Conservation (phyloP, 106 monocot genomes). For the Gastrodia elata region DNA sequence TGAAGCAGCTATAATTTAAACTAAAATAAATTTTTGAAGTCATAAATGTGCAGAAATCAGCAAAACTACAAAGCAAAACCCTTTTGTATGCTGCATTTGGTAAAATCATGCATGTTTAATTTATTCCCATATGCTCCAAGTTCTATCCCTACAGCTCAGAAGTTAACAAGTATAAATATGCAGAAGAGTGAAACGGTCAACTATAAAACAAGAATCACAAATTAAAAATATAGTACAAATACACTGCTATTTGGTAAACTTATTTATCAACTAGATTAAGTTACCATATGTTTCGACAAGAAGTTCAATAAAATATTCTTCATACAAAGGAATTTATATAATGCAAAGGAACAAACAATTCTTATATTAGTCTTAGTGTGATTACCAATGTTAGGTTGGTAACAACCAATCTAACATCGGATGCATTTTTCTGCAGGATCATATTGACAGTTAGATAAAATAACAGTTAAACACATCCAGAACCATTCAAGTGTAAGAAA, state of each 20-base stretch:
- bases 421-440: no score
- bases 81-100: not conserved
- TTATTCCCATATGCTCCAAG: not conserved
- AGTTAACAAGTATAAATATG: not conserved
- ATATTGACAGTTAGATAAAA: no score
- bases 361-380: not conserved
- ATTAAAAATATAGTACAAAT: not conserved
- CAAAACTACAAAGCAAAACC: not conserved
- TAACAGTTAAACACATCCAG: no score
- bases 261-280: not conserved
- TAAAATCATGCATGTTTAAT: not conserved
- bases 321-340: not conserved
- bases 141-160: not conserved
- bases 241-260: not conserved
- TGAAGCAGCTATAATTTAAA: not conserved
- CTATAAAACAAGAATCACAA: not conserved
- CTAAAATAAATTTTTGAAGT: no score
- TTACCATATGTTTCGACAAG: not conserved
- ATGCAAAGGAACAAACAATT: not conserved
- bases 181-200: not conserved
- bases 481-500: no score
- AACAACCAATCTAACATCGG: no score
- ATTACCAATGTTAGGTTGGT: no score
- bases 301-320: not conserved
- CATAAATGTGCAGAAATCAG: not conserved